Evolutionary conservation across 306 rosid genomes (phyloP), one percentile per base, ranked within the genome.

Genomic region (Dryas alaskensis): DNA sequence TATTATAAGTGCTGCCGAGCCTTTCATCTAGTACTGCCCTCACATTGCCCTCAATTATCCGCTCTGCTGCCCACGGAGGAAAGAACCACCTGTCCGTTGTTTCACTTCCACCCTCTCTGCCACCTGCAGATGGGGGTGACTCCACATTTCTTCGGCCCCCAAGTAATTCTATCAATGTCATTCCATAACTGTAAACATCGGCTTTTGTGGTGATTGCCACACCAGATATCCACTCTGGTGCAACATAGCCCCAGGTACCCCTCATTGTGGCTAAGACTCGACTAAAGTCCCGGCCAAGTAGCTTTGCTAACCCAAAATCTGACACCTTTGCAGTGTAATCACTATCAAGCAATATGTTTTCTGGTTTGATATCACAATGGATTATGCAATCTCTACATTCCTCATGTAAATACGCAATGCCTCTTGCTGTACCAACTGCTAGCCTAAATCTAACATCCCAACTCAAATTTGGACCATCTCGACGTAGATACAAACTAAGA

Each of bases 161-260:
- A 2, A 92, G 62, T 46, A 92, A 84, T 69, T 92, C 98, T 50
- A 92, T 55, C 81, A 92, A 17, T 1, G 96, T 92, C 98, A 89
- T 92, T 45, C 98, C 96, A 0, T 83, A 92, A 88, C 93, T 89
- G 81, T 92, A 92, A 39, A 92, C 98, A 65, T 92, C 98, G 0
- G 93, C 96, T 70, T 89, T 92, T 5, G 96, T 79, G 19, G 98
- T 92, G 59, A 92, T 89, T 13, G 88, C 87, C 64, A 82, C 89
- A 9, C 97, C 97, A 2, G 97, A 90, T 65, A 90, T 85, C 94
- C 98, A 92, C 76, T 92, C 98, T 0, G 98, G 98, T 2, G 98
- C 98, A 8, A 92, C 89, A 61, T 92, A 92, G 48, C 98, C 98
- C 92, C 90, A 84, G 1, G 98, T 92, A 25, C 96, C 96, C 71